Evolutionary conservation across 441 rosid genomes (phyloP), one percentile per base, ranked within the genome.

Genomic region (Pelargonium citronellum): DNA sequence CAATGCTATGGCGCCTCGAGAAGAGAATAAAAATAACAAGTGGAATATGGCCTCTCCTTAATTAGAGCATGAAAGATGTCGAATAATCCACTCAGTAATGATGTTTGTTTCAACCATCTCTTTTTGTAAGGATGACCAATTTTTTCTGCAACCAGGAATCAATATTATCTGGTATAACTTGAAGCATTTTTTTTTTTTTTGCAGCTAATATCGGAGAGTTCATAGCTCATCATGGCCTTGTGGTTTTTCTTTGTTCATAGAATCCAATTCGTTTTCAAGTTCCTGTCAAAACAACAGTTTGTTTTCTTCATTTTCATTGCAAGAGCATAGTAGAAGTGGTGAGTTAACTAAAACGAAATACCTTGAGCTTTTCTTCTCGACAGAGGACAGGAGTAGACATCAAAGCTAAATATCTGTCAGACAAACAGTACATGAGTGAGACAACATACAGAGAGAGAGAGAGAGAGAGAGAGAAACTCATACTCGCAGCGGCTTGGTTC

Each of bases 401-500:
- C 11, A 87, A 62, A n/a, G 92, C 92, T n/a, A 83, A 83, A 64
- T 95, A 91, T 78, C 97, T 94, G 84, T 30, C 67, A 74, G 68
- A 44, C 58, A 51, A 75, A 44, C 46, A 15, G 64, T 73, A 67
- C 37, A 27, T 15, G 20, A 17, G 66, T 27, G 4, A 64, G 71
- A 72, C 71, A 73, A 46, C 55, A 47, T 15, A 60, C 65, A 72
- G 22, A 60, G 2, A 65, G 57, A 16, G 22, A 65, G 24, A 57
- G 58, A 60, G 15, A 53, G 41, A 53, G 46, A 53, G 41, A 53
- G 46, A 71, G 71, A 27, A 27, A 69, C 22, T 74, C 84, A 83
- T 84, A 92, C 99, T 95, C 96, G 96, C 99, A 95, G 37, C 97
- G 97, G 75, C 98, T 95, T 73, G 98, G 99, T 78, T 95, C 98